Evolutionary conservation across 257 asterid species (phyloP).

Genomic region (Oldenlandia corymbosa): DNA sequence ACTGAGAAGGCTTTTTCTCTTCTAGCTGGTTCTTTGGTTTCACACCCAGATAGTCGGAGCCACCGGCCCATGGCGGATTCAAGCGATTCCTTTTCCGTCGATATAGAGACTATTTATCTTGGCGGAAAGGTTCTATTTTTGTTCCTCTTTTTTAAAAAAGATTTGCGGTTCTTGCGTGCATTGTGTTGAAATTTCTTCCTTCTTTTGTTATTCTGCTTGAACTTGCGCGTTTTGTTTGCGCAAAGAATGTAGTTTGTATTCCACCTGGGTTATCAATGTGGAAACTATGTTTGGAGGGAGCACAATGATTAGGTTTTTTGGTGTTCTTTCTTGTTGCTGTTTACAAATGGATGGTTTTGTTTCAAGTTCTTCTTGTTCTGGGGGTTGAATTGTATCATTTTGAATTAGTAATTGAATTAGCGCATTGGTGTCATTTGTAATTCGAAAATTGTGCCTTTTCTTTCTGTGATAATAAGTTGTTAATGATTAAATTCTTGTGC

Average conservation of each 20-base stretch:
- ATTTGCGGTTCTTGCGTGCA: neutral
- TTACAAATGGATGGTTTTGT: neutral
- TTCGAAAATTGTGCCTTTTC: neutral
- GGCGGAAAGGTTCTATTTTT: conserved; percentile 39
- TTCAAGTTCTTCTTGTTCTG: no score
- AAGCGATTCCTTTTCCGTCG: conserved; percentile 31
- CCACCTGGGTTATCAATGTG: neutral
- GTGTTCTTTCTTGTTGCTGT: conserved; percentile 5
- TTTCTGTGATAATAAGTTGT: neutral
- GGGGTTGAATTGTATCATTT: neutral
- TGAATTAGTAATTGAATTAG: neutral
- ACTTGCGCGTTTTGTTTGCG: neutral
- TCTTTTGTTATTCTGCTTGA: neutral
- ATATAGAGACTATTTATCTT: conserved; percentile 35
- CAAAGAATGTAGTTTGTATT: neutral
- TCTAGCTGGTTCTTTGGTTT: conserved; percentile 20
- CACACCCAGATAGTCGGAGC: conserved; percentile 14
- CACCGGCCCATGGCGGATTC: conserved; percentile 41
- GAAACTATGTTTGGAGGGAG: neutral
- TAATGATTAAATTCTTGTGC: neutral
- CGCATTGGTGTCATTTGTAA: neutral
- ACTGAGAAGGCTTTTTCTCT: conserved; percentile 5
- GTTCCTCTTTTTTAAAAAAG: no score
- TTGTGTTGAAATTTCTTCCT: neutral
- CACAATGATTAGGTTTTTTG: neutral